These are phyloP conservation scores for Candida wancherniae DNA, from an alignment of 805 yeast genomes.

Conservation along the genomic window DNA sequence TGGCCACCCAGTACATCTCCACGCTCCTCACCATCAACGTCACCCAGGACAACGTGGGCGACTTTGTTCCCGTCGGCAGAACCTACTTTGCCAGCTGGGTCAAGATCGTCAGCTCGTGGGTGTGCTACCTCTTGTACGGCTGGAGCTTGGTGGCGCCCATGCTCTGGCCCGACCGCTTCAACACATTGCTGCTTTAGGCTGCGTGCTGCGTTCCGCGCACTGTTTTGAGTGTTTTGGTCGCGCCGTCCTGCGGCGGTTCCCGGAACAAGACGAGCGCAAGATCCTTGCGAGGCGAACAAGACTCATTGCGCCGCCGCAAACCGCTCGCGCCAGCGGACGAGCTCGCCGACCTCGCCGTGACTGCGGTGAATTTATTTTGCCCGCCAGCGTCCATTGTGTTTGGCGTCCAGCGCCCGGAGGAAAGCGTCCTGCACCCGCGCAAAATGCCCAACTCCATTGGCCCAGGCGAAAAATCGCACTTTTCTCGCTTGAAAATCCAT, in stretches of 20 bases:
- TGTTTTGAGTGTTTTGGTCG: too few relatives aligned
- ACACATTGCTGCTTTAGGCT: slow-evolving; percentile 8
- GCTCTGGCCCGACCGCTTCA: slow-evolving; percentile 81
- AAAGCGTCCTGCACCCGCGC: slow-evolving; percentile 8
- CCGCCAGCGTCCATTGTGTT: too few relatives aligned
- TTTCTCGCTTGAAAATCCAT: background rate
- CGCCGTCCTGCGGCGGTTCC: too few relatives aligned
- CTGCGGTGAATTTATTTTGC: too few relatives aligned
- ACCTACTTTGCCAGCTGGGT: slow-evolving; percentile 95
- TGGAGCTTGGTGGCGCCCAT: slow-evolving; percentile 95
- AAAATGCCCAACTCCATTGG: slow-evolving; percentile 8
- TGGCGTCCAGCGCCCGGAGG: too few relatives aligned
- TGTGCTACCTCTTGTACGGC: slow-evolving; percentile 76
- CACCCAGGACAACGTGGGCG: slow-evolving; percentile 74
- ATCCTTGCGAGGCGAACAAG: too few relatives aligned
- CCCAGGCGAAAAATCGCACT: slow-evolving; percentile 6
- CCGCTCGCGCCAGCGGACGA: too few relatives aligned
- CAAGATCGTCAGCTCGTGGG: slow-evolving; percentile 87
- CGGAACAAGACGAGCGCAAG: too few relatives aligned
- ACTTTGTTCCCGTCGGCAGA: slow-evolving; percentile 93
- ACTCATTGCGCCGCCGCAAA: too few relatives aligned
- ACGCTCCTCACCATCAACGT: slow-evolving; percentile 90
- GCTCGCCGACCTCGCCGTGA: too few relatives aligned
- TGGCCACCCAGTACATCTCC: slow-evolving; percentile 97
- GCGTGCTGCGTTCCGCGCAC: too few relatives aligned